Evolutionary conservation across 2,329 filamentous ascomycete species (phyloP).

Genomic region (Blastomyces gilchristii): DNA sequence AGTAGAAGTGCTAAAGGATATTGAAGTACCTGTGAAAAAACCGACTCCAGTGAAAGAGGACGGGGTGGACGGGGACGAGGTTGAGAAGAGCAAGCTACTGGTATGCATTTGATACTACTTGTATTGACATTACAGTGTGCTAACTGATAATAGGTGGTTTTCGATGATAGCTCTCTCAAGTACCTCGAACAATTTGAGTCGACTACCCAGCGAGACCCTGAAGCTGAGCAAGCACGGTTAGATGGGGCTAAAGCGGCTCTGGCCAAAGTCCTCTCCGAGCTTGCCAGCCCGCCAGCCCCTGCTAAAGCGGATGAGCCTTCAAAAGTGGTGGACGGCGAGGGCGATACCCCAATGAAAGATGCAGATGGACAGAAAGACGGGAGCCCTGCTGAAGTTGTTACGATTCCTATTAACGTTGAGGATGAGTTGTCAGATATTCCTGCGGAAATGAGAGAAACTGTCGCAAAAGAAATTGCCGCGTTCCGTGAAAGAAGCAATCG

Average conservation of each 20-base stretch:
- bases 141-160: constrained; percentile 42
- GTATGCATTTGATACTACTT: constrained; percentile 33
- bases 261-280: constrained; percentile 55
- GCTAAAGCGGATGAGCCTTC: constrained; percentile 36
- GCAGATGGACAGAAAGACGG: constrained; percentile 46
- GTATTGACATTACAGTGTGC: constrained; percentile 10
- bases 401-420: constrained; percentile 75
- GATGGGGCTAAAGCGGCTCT: constrained; percentile 60
- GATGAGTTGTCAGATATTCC: constrained; percentile 95
- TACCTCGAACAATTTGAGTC: constrained; percentile 77
- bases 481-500: constrained; percentile 87
- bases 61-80: constrained; percentile 34
- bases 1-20: constrained; percentile 69
- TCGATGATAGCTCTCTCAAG: constrained; percentile 72
- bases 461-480: constrained; percentile 84
- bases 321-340: constrained; percentile 48
- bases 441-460: constrained; percentile 88
- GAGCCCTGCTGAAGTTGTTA: constrained; percentile 68
- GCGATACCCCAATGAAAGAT: constrained; percentile 61
- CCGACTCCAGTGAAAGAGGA: constrained; percentile 43
- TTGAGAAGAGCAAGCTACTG: constrained; percentile 61
- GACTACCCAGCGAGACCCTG: constrained; percentile 51
- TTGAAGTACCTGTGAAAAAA: constrained; percentile 71
- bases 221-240: constrained; percentile 55
- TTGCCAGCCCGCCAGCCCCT: constrained; percentile 56